Percentiles rank a stretch among this genome's conserved stretches.
phyloP scores from a whole-genome alignment of 2,329 filamentous ascomycete species.

The Verticillium dahliae region DNA sequence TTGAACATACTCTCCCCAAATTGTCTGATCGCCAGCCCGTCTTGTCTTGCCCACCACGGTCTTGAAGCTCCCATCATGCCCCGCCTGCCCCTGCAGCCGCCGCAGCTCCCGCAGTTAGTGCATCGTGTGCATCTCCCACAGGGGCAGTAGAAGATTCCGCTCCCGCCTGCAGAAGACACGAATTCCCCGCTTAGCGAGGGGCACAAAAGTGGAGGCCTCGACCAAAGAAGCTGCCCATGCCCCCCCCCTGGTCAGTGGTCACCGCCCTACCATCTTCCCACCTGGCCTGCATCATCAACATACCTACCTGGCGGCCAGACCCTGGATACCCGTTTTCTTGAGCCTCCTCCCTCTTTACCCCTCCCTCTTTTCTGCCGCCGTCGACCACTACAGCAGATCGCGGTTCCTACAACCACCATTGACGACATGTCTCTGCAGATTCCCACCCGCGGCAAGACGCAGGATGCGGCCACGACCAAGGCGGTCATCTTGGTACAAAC shows the following conservation, averaged over 20 bases:
- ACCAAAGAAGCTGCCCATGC: not conserved
- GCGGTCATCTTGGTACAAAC: constrained; percentile 80
- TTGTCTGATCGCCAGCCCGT: too few species aligned
- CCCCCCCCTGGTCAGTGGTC: not conserved
- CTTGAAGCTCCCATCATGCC: not conserved
- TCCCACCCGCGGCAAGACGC: constrained; percentile 44
- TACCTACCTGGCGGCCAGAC: not conserved
- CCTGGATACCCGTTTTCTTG: not conserved
- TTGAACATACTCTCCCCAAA: too few species aligned
- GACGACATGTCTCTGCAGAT: constrained; percentile 50
- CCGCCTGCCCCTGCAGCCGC: not conserved
- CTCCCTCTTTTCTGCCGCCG: not conserved
- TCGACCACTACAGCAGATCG: not conserved
- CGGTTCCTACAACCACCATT: not conserved
- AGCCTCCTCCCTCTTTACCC: constrained; percentile 1
- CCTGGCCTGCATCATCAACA: not conserved
- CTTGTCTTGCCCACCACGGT: too few species aligned
- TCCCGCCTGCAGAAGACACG: not conserved
- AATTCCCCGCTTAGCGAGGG: not conserved
- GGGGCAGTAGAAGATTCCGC: not conserved
- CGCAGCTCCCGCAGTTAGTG: not conserved
- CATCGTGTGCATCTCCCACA: not conserved
- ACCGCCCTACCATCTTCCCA: not conserved
- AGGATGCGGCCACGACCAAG: constrained; percentile 62
- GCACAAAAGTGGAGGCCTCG: not conserved